Conservation (phyloP, 345 rosid species). For the Bruguiera sexangula region DNA sequence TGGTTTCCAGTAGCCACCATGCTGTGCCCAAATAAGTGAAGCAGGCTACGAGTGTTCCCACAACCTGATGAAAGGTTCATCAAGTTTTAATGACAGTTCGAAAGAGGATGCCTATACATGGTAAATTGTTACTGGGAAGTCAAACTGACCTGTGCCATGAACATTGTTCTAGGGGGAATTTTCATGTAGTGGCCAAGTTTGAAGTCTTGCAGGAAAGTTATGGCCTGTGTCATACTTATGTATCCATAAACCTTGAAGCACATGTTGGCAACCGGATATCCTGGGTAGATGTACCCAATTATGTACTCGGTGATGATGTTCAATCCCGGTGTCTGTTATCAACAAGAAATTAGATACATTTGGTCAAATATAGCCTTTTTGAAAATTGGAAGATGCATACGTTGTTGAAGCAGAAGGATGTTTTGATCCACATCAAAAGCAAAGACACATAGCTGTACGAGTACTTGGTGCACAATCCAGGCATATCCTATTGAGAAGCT, state of each 20-base stretch:
- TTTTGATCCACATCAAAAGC: too few species aligned
- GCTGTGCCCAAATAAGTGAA: conserved; percentile 76
- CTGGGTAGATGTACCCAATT: conserved; percentile 94
- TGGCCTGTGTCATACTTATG: conserved; percentile 89
- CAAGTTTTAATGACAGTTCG: background rate
- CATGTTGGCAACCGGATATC: conserved; percentile 95
- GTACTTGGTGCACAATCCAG: too few species aligned
- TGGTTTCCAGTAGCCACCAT: conserved; percentile 98
- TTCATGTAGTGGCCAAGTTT: conserved; percentile 99
- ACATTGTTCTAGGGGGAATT: conserved; percentile 94
- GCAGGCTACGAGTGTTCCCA: conserved; percentile 84
- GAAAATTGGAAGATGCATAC: too few species aligned
- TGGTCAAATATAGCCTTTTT: background rate
- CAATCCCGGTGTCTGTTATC: conserved; percentile 73
- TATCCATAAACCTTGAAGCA: conserved; percentile 97
- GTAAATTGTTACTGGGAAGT: background rate
- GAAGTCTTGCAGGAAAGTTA: conserved; percentile 88
- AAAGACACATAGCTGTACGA: background rate
- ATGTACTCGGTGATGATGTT: conserved; percentile 88
- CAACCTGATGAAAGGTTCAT: conserved; percentile 41
- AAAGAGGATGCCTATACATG: background rate
- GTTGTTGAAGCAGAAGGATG: too few species aligned
- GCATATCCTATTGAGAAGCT: too few species aligned
- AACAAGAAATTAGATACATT: background rate
- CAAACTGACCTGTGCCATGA: conserved; percentile 79